phyloP scores from a whole-genome alignment of 805 yeast species.

The Hanseniaspora occidentalis region DNA sequence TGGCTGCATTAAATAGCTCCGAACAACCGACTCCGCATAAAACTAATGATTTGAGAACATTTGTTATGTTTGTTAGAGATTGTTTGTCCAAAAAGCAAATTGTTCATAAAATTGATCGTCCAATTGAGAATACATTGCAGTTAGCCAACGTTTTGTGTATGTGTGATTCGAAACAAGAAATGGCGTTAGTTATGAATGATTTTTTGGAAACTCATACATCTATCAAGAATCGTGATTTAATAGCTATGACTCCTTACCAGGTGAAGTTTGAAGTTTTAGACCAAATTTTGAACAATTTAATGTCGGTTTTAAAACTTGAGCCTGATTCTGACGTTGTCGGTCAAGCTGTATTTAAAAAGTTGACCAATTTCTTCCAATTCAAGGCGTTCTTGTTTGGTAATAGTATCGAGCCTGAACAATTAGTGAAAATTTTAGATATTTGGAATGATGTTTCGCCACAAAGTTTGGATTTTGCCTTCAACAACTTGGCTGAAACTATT shows the following conservation, averaged over 20 bases:
- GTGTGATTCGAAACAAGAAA: conserved; percentile 13
- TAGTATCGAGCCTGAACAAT: conserved; percentile 10
- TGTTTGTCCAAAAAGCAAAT: conserved; percentile 1
- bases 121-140: conserved; percentile 17
- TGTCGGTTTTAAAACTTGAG: conserved; percentile 13
- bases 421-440: conserved; percentile 14
- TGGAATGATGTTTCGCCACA: conserved; percentile 14
- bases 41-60: conserved; percentile 14
- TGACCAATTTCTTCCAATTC: conserved; percentile 18
- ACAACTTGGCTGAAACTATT: conserved; percentile 21
- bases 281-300: conserved; percentile 19
- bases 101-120: conserved; percentile 1
- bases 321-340: conserved; percentile 4
- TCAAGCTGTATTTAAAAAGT: conserved; percentile 8
- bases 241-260: conserved; percentile 1
- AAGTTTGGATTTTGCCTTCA: conserved; percentile 16
- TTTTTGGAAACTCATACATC: no score
- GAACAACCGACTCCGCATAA: conserved; percentile 9
- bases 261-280: conserved; percentile 9
- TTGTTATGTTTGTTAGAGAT: conserved; percentile 14
- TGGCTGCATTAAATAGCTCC: conserved; percentile 10
- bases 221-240: no score
- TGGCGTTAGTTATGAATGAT: conserved; percentile 7
- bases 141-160: conserved; percentile 18
- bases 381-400: conserved; percentile 16